These are phyloP conservation scores for Fomitopsis betulina DNA, from an alignment of 1,284 basidiomycete species.

Conservation along the genomic window DNA sequence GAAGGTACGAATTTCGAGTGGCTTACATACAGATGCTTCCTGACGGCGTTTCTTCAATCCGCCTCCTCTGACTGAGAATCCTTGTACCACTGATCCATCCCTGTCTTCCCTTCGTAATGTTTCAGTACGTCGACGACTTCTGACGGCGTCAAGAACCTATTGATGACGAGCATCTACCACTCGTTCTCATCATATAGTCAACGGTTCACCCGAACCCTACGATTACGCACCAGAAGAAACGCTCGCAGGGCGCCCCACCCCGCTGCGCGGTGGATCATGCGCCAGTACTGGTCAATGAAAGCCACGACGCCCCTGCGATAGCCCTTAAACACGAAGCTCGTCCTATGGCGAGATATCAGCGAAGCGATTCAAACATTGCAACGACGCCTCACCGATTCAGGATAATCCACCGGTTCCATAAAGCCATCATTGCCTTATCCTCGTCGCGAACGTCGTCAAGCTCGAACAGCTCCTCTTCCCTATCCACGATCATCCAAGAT, in stretches of 20 bases:
- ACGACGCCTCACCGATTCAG: slow-evolving; percentile 45
- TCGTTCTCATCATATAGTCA: background rate
- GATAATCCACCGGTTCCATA: slow-evolving; percentile 73
- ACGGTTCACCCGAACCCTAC: background rate
- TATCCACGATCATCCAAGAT: slow-evolving; percentile 60
- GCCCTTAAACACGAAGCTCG: slow-evolving; percentile 45
- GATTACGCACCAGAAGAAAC: slow-evolving; percentile 49
- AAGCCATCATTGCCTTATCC: slow-evolving; percentile 68
- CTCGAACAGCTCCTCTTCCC: slow-evolving; percentile 71
- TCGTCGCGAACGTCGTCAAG: slow-evolving; percentile 63
- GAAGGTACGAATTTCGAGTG: too few relatives aligned
- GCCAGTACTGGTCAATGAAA: slow-evolving; percentile 60
- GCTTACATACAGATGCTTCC: too few relatives aligned
- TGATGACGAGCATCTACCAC: slow-evolving; percentile 16
- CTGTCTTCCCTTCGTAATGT: slow-evolving; percentile 21
- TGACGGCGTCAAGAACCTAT: slow-evolving; percentile 16
- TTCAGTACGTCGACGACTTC: slow-evolving; percentile 15
- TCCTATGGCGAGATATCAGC: slow-evolving; percentile 28
- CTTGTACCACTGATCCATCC: slow-evolving; percentile 24
- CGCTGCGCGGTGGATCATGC: slow-evolving; percentile 60
- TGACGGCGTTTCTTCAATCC: too few relatives aligned
- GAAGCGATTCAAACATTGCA: background rate
- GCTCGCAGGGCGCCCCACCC: slow-evolving; percentile 60
- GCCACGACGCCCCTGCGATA: slow-evolving; percentile 44
- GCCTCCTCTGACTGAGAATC: slow-evolving; percentile 2